These are phyloP conservation scores for Pulicaria dysenterica DNA, from an alignment of 129 eudicot genomes.

Conservation along the genomic window DNA sequence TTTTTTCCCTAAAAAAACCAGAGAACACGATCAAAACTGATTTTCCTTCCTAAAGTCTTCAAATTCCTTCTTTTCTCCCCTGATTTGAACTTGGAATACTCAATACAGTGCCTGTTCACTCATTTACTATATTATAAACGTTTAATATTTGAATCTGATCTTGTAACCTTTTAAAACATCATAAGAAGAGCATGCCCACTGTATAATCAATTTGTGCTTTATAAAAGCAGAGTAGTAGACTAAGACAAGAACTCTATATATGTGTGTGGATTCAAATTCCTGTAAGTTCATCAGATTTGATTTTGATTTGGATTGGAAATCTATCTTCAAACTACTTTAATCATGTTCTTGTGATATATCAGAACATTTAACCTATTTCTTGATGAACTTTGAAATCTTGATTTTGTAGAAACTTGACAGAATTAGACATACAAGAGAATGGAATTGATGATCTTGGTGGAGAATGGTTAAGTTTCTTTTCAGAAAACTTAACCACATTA, in stretches of 20 bases:
- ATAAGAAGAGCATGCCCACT: too few relatives aligned
- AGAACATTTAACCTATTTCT: conserved; percentile 3
- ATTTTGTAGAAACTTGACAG: conserved; percentile 60
- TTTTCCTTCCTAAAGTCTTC: too few relatives aligned
- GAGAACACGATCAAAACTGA: too few relatives aligned
- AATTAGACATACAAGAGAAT: conserved; percentile 74
- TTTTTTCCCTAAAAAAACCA: too few relatives aligned
- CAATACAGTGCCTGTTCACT: too few relatives aligned
- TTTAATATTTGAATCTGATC: too few relatives aligned
- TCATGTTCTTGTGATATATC: not conserved
- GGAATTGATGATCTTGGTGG: conserved; percentile 72
- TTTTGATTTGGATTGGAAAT: conserved; percentile 1
- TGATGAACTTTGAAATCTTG: conserved; percentile 5
- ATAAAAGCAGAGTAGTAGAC: too few relatives aligned
- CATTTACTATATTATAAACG: too few relatives aligned
- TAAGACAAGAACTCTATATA: not conserved
- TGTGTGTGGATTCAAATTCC: not conserved
- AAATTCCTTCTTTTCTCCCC: too few relatives aligned
- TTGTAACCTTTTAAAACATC: too few relatives aligned
- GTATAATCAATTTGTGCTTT: too few relatives aligned
- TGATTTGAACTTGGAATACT: too few relatives aligned
- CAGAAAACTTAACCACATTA: conserved; percentile 64
- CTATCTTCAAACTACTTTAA: conserved; percentile 1
- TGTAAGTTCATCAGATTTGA: not conserved
- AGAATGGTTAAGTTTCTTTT: conserved; percentile 71